Base-by-base conservation (phyloP, 805 yeast genomes). In the Ogataea wickerhamii region DNA sequence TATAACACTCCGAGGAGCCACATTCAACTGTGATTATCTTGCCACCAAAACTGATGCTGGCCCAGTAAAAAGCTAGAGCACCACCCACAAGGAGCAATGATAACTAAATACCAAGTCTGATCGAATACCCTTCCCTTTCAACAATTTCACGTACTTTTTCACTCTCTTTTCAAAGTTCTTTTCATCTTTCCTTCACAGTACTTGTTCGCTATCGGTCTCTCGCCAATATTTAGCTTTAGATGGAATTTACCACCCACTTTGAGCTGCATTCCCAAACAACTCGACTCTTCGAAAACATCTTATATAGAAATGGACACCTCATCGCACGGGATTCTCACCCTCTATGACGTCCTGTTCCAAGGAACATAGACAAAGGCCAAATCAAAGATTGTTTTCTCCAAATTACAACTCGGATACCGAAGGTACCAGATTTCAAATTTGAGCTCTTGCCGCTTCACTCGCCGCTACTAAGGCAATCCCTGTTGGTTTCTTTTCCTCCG, bases 241-340 rank as follows among this genome's bases (percentile, higher is more conserved):
- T 32, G 34, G 34, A 28, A 27, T 30, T 37, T 37, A 32, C 41
- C 24, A 30, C 31, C 23, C 37, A 29, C 41, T 30, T 37, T 37
- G 31, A 35, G 41, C 41, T 37, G 41, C 41, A 29, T 37, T 37
- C 41, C 25, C 25, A 22, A 22, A 22, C 25, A 22, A 22, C 25
- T 22, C 25, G 25, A 22, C 25, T 22, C 32, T 29, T 29, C 32
- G 32, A 29, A 29, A 29, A 16, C 32, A 29, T 29, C 32, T 29
- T 29, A 29, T 18, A 29, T 29, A 29, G 32, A 29, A 29, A 29
- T 29, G 32, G 32, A 29, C 32, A 29, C 32, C 32, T 16, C 32
- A 29, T 29, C 32, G 18, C n/a, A 29, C 32, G 32, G 32, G 32
- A 29, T 29, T 29, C 32, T 29, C 32, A 29, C 32, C 32, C 35